These are phyloP conservation scores for Pharnaceum exiguum DNA, from an alignment of 148 eudicot species.

Conservation along the genomic window DNA sequence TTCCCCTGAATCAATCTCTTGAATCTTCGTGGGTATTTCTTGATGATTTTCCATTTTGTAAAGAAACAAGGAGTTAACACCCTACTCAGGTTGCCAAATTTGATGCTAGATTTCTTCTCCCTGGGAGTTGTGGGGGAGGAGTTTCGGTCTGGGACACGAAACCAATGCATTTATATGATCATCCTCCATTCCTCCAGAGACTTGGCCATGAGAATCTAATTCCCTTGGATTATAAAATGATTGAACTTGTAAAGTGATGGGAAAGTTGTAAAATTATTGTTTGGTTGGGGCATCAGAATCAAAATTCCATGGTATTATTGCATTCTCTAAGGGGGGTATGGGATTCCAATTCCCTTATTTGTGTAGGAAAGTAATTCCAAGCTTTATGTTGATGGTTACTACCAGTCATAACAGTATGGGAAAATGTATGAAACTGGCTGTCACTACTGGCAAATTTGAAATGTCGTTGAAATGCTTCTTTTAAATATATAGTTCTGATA, in stretches of 20 bases:
- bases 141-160: slow-evolving; percentile 1
- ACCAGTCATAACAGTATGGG: background rate
- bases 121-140: background rate
- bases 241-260: no score
- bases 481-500: background rate
- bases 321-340: no score
- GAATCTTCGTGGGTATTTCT: background rate
- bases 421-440: slow-evolving; percentile 15
- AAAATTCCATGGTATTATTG: no score
- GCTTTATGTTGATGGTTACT: background rate
- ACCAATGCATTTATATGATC: background rate
- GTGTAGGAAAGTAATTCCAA: no score
- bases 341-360: no score
- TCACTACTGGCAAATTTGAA: slow-evolving; percentile 24
- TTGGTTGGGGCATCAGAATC: no score
- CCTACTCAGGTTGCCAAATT: slow-evolving; percentile 5
- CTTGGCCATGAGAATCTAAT: no score
- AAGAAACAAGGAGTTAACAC: background rate
- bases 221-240: no score
- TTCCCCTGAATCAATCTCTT: slow-evolving; percentile 57
- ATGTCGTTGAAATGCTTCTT: slow-evolving; percentile 6
- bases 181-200: no score
- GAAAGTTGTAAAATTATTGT: no score
- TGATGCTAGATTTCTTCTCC: slow-evolving; percentile 8
- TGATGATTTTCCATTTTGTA: slow-evolving; percentile 13